These are phyloP conservation scores for Globisporangium rhizosaccharum DNA, from an alignment of 352 stramenopile genomes.

Conservation along the genomic window DNA sequence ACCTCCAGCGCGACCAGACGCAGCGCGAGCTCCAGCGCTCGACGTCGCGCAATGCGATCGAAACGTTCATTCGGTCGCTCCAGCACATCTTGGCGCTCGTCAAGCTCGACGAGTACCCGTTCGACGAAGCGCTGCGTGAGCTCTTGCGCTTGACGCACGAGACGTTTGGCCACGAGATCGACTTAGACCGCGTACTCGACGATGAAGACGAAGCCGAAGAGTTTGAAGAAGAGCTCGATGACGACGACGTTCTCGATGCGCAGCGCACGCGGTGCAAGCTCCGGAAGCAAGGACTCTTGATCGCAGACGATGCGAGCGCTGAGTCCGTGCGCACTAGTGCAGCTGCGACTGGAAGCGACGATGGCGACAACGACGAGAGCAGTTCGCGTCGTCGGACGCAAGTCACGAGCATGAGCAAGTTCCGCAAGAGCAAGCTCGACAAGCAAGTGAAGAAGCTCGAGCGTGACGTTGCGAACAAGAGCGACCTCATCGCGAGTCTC, in stretches of 20 bases:
- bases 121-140: slow-evolving; percentile 73
- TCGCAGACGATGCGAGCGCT: slow-evolving; percentile 3
- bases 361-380: background rate
- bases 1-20: slow-evolving; percentile 53
- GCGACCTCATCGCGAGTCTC: slow-evolving; percentile 39
- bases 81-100: slow-evolving; percentile 68
- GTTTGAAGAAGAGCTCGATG: slow-evolving; percentile 56
- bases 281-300: slow-evolving; percentile 13
- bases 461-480: slow-evolving; percentile 37
- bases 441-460: slow-evolving; percentile 54
- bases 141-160: slow-evolving; percentile 56
- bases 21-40: slow-evolving; percentile 47
- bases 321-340: too few relatives aligned
- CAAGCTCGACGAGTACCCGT: slow-evolving; percentile 67
- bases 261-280: slow-evolving; percentile 15
- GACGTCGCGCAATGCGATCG: slow-evolving; percentile 45
- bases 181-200: slow-evolving; percentile 39
- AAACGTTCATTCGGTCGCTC: slow-evolving; percentile 48
- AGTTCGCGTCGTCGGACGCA: slow-evolving; percentile 15
- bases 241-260: slow-evolving; percentile 42
- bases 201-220: slow-evolving; percentile 59
- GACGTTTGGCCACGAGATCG: slow-evolving; percentile 49
- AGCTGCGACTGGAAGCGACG: background rate
- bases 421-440: slow-evolving; percentile 64
- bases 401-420: slow-evolving; percentile 55